Evolutionary conservation across 208 protist genomes (phyloP).

Genomic region (Trypanosoma theileri): DNA sequence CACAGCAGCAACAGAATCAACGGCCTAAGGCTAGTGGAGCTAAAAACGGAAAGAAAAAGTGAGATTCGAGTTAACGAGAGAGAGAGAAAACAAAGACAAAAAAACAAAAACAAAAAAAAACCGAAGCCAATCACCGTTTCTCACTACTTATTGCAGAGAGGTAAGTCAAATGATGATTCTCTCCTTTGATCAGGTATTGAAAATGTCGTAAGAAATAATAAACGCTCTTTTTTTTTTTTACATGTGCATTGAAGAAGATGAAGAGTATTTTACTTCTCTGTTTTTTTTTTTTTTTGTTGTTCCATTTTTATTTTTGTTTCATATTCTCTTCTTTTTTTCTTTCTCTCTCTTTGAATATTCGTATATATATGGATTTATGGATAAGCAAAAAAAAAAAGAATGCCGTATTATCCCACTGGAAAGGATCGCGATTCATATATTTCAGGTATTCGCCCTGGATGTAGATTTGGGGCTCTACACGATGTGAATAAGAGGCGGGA

Average conservation of each 20-base stretch:
- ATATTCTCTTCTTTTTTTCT: conserved; percentile 19
- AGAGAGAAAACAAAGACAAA: not conserved
- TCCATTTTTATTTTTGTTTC: conserved; percentile 19
- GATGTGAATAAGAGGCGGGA: conserved; percentile 85
- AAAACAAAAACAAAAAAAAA: not conserved
- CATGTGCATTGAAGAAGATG: too few species aligned
- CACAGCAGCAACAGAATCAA: conserved; percentile 23
- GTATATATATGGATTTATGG: not conserved
- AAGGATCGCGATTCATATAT: conserved; percentile 86
- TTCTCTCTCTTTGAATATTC: conserved; percentile 11
- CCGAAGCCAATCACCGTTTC: too few species aligned
- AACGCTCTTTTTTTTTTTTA: too few species aligned
- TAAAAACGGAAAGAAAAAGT: conserved; percentile 27
- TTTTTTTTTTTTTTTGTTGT: conserved; percentile 14
- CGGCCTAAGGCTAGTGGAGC: conserved; percentile 11
- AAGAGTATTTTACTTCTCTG: conserved; percentile 8
- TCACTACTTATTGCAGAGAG: too few species aligned
- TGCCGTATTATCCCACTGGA: conserved; percentile 60
- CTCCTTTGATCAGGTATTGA: too few species aligned
- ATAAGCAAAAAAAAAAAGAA: not conserved
- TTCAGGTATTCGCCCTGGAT: conserved; percentile 70
- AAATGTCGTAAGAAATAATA: not conserved
- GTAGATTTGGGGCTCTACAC: conserved; percentile 59
- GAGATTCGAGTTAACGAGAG: not conserved
- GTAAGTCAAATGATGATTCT: too few species aligned